Base-by-base conservation (phyloP, 805 yeast genomes). In the Candida argentea region DNA sequence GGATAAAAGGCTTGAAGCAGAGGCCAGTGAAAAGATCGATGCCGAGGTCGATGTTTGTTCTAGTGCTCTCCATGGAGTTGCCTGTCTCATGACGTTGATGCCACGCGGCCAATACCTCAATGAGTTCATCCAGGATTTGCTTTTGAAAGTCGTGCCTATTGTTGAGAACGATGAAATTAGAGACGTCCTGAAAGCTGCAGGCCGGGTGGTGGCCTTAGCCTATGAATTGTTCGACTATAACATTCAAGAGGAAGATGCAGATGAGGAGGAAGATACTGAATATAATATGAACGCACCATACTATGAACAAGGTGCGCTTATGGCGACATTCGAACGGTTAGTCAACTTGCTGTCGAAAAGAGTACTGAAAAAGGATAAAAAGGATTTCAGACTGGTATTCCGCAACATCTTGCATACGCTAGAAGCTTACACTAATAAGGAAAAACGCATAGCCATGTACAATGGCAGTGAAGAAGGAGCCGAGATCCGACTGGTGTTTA, bases 341-440 rank as follows among this genome's bases (percentile, higher is more conserved):
- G 52, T 70, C 1, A 65, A 61, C 24, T 64, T 69, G 14, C 69
- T 80, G 0, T 57, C 76, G 4, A 74, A 75, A 33, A 70, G 63
- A 29, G 44, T 74, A 3, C 67, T 77, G 16, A 78, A 78, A 39
- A 73, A 70, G 42, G 82, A 75, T 35, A 76, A 73, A 45, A 67
- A 66, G 34, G 73, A 68, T 21, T 58, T 71, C 15, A 70, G 72
- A 35, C 67, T 82, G 1, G 59, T 76, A 1, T 73, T 76, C 47
- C 60, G 76, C 42, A 79, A 76, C 34, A 71, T 75, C 12, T 47
- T 65, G 22, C 50, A 50, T 20, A 72, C 79, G 0, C 52, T 76
- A 7, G 59, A 57, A 28, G 43, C 44, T 11, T 66, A 62, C 37
- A 48, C 55, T 31, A 60, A 40, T 40, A 50, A 29, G 29, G 55